phyloP scores from a whole-genome alignment of 75 land plant species.

The Pinus albicaulis region DNA sequence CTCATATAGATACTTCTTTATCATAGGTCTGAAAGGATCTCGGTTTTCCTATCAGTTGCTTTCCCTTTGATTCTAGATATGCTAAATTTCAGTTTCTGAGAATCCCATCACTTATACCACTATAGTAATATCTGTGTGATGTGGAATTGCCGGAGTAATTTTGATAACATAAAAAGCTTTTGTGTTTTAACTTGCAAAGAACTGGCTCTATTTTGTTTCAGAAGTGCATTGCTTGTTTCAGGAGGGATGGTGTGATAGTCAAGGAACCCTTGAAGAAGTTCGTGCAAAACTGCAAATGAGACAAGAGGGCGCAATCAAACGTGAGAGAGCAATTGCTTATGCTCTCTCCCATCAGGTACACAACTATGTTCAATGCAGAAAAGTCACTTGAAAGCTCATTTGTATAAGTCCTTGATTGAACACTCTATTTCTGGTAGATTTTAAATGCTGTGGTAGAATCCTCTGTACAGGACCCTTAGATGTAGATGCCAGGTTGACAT shows the following conservation, averaged over 20 bases:
- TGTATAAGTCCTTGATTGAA: not conserved
- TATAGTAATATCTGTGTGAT: too few species aligned
- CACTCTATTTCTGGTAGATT: too few species aligned
- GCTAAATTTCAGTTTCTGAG: too few species aligned
- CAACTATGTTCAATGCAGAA: not conserved
- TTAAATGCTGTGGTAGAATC: not conserved
- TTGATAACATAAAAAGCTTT: too few species aligned
- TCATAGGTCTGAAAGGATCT: too few species aligned
- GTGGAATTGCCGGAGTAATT: too few species aligned
- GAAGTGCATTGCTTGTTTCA: constrained; percentile 12
- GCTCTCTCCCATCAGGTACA: constrained; percentile 71
- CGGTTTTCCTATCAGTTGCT: too few species aligned
- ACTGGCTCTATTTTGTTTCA: not conserved
- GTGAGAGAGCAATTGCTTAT: constrained; percentile 78
- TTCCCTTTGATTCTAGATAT: too few species aligned
- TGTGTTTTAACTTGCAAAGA: not conserved
- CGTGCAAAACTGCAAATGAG: constrained; percentile 67
- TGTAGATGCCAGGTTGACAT: not conserved
- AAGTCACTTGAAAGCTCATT: not conserved
- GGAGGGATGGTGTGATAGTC: constrained; percentile 86
- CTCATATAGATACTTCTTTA: too few species aligned
- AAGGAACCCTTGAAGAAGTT: constrained; percentile 56
- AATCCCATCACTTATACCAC: too few species aligned
- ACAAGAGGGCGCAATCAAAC: constrained; percentile 78
- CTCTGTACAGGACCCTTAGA: not conserved